Evolutionary conservation across 2,329 filamentous ascomycete genomes (phyloP).

Genomic region (Sporothrix brunneoviolacea): DNA sequence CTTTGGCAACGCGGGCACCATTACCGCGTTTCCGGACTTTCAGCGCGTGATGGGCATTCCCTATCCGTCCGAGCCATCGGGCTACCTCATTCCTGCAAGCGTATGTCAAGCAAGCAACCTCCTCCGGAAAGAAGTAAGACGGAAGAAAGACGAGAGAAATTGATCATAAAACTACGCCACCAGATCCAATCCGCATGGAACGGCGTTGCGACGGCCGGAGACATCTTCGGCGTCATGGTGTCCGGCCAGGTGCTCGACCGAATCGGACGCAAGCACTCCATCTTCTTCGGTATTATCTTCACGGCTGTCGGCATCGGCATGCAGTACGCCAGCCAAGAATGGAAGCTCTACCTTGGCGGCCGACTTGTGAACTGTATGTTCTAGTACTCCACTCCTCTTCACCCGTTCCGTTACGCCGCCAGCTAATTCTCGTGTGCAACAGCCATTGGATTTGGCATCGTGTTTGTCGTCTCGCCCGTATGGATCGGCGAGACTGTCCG

Average conservation of each 20-base stretch:
- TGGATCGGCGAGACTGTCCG: slow-evolving; percentile 33
- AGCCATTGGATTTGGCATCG: slow-evolving; percentile 28
- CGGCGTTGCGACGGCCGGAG: slow-evolving; percentile 13
- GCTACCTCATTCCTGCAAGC: slow-evolving; percentile 12
- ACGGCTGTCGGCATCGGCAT: slow-evolving; percentile 25
- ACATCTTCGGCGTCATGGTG: slow-evolving; percentile 11
- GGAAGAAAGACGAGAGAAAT: too few relatives aligned
- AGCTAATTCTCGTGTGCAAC: too few relatives aligned
- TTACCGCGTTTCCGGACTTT: slow-evolving; percentile 10
- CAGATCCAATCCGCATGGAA: slow-evolving; percentile 11
- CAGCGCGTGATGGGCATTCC: slow-evolving; percentile 14
- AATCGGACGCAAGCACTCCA: slow-evolving; percentile 18
- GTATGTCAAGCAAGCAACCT: too few relatives aligned
- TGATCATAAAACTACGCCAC: too few relatives aligned
- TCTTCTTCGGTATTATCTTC: slow-evolving; percentile 22
- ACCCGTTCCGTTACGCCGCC: too few relatives aligned
- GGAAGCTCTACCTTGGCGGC: slow-evolving; percentile 13
- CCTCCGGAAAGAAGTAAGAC: too few relatives aligned
- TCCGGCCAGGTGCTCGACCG: slow-evolving; percentile 13
- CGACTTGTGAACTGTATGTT: slow-evolving; percentile 7
- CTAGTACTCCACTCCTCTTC: background rate
- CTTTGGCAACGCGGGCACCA: slow-evolving; percentile 8
- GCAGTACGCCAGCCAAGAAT: slow-evolving; percentile 18
- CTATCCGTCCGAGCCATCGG: slow-evolving; percentile 12
- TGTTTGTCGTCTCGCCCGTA: slow-evolving; percentile 31